Base-by-base conservation (phyloP, 2,329 filamentous ascomycete species). In the Penicillium sp. region DNA sequence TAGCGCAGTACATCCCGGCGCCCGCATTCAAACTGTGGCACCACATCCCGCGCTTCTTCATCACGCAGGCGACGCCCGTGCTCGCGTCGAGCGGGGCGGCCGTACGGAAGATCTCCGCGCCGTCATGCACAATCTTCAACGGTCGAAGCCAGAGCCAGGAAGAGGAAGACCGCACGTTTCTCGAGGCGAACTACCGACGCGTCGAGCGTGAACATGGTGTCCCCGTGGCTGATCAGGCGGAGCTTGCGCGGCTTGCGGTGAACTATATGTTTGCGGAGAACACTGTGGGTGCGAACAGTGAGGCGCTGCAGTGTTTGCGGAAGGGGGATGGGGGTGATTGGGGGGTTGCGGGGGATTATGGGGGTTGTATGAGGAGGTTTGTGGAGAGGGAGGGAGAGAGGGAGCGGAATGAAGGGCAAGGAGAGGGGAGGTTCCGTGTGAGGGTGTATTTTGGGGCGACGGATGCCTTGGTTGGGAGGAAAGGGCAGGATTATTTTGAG, bases 401-500 rank as follows among this genome's bases (percentile, higher is more conserved):
- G 35, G 35, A 13, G 3, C 7, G 26, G 31, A 19, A 21, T 5
- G 19, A 29, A 58, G 3, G 54, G 23, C 3, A n/a, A 52, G 69
- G 49, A 79, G 35, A 15, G 5, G 8, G 11, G 0, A 9, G 35
- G 1, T 5, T 58, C 26, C 70, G 52, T 4, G 52, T 82, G 2
- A 55, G 68, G 13, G 65, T 71, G 0, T 78, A 70, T 57, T 81
- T 80, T 64, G 76, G 75, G 1, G 74, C 70, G 17, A 72, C 68
- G 3, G 82, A 83, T 69, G 64, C 74, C 1, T 73, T 84, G 77
- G 78, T 80, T 49, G 80, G 79, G 0, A 73, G 73, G 48, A 70
- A 70, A 13, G 82, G 82, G 3, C 73, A 75, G 68, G 58, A 69
- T 46, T 83, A 81, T 69, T 79, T 82, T 53, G 73, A 81, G 60